These are phyloP conservation scores for Laetiporus sulphureus DNA, from an alignment of 1,284 basidiomycete species.

Conservation along the genomic window DNA sequence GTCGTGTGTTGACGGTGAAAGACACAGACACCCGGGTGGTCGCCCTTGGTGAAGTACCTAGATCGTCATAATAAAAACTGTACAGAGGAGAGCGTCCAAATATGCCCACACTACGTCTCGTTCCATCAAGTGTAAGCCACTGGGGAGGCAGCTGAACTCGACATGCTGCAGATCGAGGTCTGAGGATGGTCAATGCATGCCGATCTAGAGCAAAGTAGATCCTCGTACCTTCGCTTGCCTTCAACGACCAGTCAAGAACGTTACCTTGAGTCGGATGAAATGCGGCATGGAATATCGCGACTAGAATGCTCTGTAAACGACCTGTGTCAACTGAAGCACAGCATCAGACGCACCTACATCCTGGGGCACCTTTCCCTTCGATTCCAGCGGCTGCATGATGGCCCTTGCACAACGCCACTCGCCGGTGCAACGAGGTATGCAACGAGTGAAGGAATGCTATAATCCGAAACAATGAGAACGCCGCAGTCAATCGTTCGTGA, in stretches of 20 bases:
- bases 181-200: conserved; percentile 22
- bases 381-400: too few relatives aligned
- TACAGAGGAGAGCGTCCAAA: conserved; percentile 6
- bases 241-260: conserved; percentile 67
- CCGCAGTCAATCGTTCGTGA: too few relatives aligned
- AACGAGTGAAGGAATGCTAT: too few relatives aligned
- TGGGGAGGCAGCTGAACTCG: conserved; percentile 74
- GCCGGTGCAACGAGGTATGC: too few relatives aligned
- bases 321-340: background rate
- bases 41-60: conserved; percentile 68
- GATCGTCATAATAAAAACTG: background rate
- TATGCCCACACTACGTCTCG: conserved; percentile 62
- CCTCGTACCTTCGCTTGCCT: conserved; percentile 51
- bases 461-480: too few relatives aligned
- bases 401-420: too few relatives aligned
- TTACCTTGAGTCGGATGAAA: conserved; percentile 79
- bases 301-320: conserved; percentile 29
- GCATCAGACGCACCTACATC: background rate
- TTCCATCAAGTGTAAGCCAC: conserved; percentile 73
- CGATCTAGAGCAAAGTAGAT: background rate
- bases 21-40: conserved; percentile 63
- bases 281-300: conserved; percentile 76
- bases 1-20: conserved; percentile 60
- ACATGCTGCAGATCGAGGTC: conserved; percentile 61
- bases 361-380: background rate